Percentiles rank a stretch among this genome's conserved stretches.
Conservation (phyloP, 1,284 basidiomycete species). For the Cutaneotrichosporon cavernicola region DNA sequence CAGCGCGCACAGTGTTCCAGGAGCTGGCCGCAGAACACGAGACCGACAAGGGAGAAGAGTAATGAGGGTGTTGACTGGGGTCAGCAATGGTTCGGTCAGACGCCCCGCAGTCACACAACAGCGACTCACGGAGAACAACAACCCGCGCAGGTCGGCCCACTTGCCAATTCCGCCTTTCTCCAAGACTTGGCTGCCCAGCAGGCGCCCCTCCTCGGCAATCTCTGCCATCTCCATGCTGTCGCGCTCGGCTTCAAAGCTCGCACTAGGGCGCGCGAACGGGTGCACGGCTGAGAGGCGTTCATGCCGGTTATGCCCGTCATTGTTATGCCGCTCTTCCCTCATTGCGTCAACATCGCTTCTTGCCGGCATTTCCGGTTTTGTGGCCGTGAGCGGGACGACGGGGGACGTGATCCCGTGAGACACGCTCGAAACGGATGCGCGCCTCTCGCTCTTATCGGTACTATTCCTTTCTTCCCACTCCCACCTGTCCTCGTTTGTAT, state of each 20-base stretch:
- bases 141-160: constrained; percentile 35
- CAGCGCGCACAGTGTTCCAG: constrained; percentile 83
- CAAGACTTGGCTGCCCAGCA: constrained; percentile 7
- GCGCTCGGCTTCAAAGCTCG: background rate
- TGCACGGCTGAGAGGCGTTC: background rate
- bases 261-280: background rate
- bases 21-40: constrained; percentile 84
- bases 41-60: constrained; percentile 53
- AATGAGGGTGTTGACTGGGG: constrained; percentile 55
- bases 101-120: background rate
- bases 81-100: constrained; percentile 1
- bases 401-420: background rate
- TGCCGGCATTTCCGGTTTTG: background rate
- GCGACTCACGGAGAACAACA: constrained; percentile 42
- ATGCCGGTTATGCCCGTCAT: background rate
- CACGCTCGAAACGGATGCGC: background rate
- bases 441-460: background rate
- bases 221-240: constrained; percentile 2
- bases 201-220: constrained; percentile 3
- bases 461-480: constrained; percentile 6
- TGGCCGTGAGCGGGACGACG: background rate
- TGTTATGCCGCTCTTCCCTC: background rate
- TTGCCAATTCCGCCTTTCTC: constrained; percentile 20
- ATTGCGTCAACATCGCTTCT: background rate
- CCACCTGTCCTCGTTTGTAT: background rate